phyloP scores from a whole-genome alignment of 2,329 filamentous ascomycete species.

The Tolypocladium album region DNA sequence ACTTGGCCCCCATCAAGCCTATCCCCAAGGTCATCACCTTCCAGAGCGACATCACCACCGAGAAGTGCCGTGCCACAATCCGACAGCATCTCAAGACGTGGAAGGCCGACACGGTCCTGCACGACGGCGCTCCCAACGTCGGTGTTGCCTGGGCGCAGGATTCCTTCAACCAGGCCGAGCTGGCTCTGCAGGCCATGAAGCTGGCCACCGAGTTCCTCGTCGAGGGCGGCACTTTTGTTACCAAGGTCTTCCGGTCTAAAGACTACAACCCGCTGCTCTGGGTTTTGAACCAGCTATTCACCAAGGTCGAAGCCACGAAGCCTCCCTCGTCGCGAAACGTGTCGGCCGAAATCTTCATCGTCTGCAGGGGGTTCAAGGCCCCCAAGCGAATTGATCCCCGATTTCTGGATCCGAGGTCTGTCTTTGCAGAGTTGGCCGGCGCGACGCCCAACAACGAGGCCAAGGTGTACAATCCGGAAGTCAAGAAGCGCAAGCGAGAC shows the following conservation, averaged over 20 bases:
- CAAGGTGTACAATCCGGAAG: constrained; percentile 93
- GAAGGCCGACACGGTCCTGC: constrained; percentile 91
- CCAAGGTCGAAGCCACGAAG: constrained; percentile 93
- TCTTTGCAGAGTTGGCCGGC: constrained; percentile 85
- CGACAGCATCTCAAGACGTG: constrained; percentile 84
- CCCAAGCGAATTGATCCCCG: constrained; percentile 88
- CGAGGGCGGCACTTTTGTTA: constrained; percentile 87
- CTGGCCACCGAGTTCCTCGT: constrained; percentile 87
- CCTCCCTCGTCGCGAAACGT: constrained; percentile 93
- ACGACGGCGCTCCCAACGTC: constrained; percentile 96
- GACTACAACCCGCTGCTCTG: constrained; percentile 93
- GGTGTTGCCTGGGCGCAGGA: constrained; percentile 98
- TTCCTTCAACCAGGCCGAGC: constrained; percentile 92
- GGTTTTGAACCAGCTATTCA: constrained; percentile 96
- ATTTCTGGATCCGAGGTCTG: constrained; percentile 78
- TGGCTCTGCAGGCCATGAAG: constrained; percentile 83
- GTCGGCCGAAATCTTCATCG: constrained; percentile 96
- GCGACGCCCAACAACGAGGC: constrained; percentile 90
- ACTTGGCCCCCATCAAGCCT: constrained; percentile 88
- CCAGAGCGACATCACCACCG: constrained; percentile 95
- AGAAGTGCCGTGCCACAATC: constrained; percentile 88
- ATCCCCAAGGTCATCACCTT: constrained; percentile 92
- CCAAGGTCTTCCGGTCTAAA: constrained; percentile 94
- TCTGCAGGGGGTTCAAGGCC: constrained; percentile 90
- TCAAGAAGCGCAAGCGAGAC: constrained; percentile 94